Conservation (phyloP, 768 basidiomycete species). For the Boletus pseudopeckii region DNA sequence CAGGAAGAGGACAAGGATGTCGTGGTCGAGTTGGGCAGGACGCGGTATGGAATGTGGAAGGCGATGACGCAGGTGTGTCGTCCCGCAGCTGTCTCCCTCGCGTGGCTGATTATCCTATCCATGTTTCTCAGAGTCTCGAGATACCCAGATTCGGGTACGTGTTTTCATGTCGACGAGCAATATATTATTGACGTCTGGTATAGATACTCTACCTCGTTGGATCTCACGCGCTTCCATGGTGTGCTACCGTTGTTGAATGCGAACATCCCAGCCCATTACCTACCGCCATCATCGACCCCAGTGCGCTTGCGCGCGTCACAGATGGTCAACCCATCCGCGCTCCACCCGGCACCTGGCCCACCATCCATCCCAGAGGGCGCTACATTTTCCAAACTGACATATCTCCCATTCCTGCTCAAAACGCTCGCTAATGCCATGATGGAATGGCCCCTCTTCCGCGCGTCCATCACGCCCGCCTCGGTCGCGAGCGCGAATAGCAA, state of each 20-base stretch:
- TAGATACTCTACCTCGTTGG: conserved; percentile 72
- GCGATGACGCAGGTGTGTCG: conserved; percentile 74
- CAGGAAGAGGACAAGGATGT: conserved; percentile 39
- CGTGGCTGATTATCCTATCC: not conserved
- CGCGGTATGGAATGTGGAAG: conserved; percentile 84
- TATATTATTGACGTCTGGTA: not conserved
- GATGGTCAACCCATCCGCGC: conserved; percentile 38
- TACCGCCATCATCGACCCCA: conserved; percentile 39
- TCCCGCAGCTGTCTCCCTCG: not conserved
- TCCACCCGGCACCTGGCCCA: conserved; percentile 38
- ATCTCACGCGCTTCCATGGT: conserved; percentile 65
- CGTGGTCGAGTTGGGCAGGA: conserved; percentile 70
- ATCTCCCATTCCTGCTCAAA: conserved; percentile 82
- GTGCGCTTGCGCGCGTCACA: conserved; percentile 19
- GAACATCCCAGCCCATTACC: conserved; percentile 61
- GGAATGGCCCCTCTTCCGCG: conserved; percentile 81
- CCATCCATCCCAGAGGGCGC: conserved; percentile 47
- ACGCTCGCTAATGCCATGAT: conserved; percentile 75
- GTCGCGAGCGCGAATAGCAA: conserved; percentile 34
- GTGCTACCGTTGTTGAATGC: conserved; percentile 62
- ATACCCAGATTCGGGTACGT: conserved; percentile 81
- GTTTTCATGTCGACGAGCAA: not conserved
- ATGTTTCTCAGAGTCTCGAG: conserved; percentile 59
- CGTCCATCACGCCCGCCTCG: conserved; percentile 56
- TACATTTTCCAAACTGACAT: conserved; percentile 67